Conservation (phyloP, 2,329 filamentous ascomycete species). For the Waltergamsia citrina region DNA sequence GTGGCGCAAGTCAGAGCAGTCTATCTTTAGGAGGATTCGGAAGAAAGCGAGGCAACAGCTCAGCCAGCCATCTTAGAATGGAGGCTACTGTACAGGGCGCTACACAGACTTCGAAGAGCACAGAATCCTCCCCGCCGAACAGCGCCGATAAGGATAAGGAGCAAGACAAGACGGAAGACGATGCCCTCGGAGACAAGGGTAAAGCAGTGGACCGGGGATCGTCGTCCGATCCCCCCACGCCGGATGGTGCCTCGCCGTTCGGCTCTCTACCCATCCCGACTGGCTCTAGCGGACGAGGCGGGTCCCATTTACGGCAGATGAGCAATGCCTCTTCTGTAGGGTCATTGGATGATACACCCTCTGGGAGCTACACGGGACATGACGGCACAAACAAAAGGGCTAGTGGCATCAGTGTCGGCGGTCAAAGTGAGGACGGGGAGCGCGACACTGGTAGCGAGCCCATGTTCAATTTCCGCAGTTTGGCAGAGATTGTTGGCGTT, state of each 20-base stretch:
- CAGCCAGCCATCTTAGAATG: conserved; percentile 47
- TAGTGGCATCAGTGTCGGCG: conserved; percentile 35
- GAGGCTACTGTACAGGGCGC: conserved; percentile 42
- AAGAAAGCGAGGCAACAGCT: conserved; percentile 49
- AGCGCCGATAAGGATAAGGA: conserved; percentile 1
- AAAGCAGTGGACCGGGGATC: conserved; percentile 55
- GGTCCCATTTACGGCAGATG: conserved; percentile 70
- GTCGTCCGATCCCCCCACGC: conserved; percentile 2
- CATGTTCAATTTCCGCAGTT: conserved; percentile 84
- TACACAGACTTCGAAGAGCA: conserved; percentile 16
- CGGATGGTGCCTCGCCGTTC: conserved; percentile 18
- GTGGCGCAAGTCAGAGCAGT: conserved; percentile 50
- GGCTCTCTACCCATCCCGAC: conserved; percentile 35
- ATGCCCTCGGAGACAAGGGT: conserved; percentile 44
- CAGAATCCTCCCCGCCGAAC: conserved; percentile 13
- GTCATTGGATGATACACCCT: conserved; percentile 60
- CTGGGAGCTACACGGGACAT: conserved; percentile 36
- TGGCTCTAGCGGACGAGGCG: conserved; percentile 46
- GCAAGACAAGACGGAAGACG: conserved; percentile 11
- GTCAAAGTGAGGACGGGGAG: conserved; percentile 37
- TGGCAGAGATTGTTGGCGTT: conserved; percentile 75
- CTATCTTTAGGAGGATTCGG: conserved; percentile 49
- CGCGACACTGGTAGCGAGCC: conserved; percentile 53
- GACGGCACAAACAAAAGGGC: conserved; percentile 39
- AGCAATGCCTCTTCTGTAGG: conserved; percentile 79